These are phyloP conservation scores for Suhomyces tanzawaensis DNA, from an alignment of 805 yeast species.

Conservation along the genomic window DNA sequence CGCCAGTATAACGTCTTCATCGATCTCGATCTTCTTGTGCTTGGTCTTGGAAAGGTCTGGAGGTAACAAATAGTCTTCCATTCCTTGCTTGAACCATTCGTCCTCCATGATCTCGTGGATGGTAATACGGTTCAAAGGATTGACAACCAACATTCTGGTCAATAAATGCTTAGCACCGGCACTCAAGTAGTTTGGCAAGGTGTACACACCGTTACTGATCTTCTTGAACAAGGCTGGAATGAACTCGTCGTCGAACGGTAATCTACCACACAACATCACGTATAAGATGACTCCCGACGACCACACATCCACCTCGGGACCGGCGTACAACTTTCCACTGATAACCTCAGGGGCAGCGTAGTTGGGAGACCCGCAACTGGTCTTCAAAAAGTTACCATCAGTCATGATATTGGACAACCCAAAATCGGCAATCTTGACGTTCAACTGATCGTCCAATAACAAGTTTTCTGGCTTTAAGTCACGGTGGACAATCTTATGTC, in stretches of 20 bases:
- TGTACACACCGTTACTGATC: slow-evolving; percentile 31
- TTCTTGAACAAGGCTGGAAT: slow-evolving; percentile 31
- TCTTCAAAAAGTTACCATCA: slow-evolving; percentile 30
- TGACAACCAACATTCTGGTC: slow-evolving; percentile 30
- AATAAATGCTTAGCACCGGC: slow-evolving; percentile 27
- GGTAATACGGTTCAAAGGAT: slow-evolving; percentile 29
- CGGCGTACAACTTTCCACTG: slow-evolving; percentile 30
- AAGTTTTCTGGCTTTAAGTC: slow-evolving; percentile 86
- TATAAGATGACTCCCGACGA: slow-evolving; percentile 29
- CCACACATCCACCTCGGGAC: slow-evolving; percentile 33
- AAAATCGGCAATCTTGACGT: slow-evolving; percentile 30
- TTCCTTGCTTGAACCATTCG: slow-evolving; percentile 29
- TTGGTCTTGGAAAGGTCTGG: slow-evolving; percentile 27
- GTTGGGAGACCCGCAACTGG: slow-evolving; percentile 31
- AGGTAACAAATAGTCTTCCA: slow-evolving; percentile 28
- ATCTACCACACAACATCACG: slow-evolving; percentile 30
- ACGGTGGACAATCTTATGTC: slow-evolving; percentile 42
- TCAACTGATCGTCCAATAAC: slow-evolving; percentile 28
- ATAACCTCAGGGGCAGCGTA: slow-evolving; percentile 34
- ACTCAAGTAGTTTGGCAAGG: slow-evolving; percentile 29
- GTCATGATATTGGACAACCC: slow-evolving; percentile 32
- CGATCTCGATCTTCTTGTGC: slow-evolving; percentile 25
- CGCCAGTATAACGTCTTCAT: slow-evolving; percentile 28
- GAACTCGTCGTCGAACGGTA: slow-evolving; percentile 31
- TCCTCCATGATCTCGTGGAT: slow-evolving; percentile 32